Evolutionary conservation across 768 basidiomycete genomes (phyloP).

Genomic region (Suillus americanus): DNA sequence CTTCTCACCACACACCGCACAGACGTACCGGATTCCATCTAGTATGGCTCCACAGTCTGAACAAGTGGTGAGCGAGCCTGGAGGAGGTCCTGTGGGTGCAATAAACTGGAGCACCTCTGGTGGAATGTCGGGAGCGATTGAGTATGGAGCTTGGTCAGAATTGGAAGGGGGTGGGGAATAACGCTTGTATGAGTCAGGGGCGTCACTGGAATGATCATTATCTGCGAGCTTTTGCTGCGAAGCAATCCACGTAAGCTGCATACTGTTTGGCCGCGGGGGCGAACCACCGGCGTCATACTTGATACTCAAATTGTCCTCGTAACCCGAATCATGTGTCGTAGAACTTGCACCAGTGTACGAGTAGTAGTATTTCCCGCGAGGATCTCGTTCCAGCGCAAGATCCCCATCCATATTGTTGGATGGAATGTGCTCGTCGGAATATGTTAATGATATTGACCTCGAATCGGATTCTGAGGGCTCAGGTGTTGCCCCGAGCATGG

Average conservation of each 20-base stretch:
- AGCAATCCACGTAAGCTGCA: slow-evolving; percentile 66
- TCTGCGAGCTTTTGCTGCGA: slow-evolving; percentile 44
- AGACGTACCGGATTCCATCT: slow-evolving; percentile 87
- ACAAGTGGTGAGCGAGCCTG: slow-evolving; percentile 72
- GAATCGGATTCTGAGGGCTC: slow-evolving; percentile 60
- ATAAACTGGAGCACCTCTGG: slow-evolving; percentile 55
- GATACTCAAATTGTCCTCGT: slow-evolving; percentile 47
- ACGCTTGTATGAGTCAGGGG: slow-evolving; percentile 9
- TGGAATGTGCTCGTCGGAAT: slow-evolving; percentile 29
- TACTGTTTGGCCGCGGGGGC: slow-evolving; percentile 55
- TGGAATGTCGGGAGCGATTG: slow-evolving; percentile 39
- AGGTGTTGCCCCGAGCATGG: slow-evolving; percentile 56
- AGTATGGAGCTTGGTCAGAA: slow-evolving; percentile 16
- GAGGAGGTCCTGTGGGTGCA: slow-evolving; percentile 48
- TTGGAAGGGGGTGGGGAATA: slow-evolving; percentile 11
- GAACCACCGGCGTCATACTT: slow-evolving; percentile 31
- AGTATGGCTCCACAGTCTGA: slow-evolving; percentile 76
- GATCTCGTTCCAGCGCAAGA: slow-evolving; percentile 65
- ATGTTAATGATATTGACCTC: slow-evolving; percentile 38
- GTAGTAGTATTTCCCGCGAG: slow-evolving; percentile 75
- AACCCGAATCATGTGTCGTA: slow-evolving; percentile 51
- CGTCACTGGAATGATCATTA: slow-evolving; percentile 14
- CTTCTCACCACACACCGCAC: slow-evolving; percentile 84
- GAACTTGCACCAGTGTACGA: slow-evolving; percentile 56
- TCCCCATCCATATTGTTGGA: slow-evolving; percentile 54